A percentile compares a stretch with the other conserved stretches of the same genome.
Conservation (phyloP, 2,329 filamentous ascomycete genomes). For the Pestalotiopsis sp. region DNA sequence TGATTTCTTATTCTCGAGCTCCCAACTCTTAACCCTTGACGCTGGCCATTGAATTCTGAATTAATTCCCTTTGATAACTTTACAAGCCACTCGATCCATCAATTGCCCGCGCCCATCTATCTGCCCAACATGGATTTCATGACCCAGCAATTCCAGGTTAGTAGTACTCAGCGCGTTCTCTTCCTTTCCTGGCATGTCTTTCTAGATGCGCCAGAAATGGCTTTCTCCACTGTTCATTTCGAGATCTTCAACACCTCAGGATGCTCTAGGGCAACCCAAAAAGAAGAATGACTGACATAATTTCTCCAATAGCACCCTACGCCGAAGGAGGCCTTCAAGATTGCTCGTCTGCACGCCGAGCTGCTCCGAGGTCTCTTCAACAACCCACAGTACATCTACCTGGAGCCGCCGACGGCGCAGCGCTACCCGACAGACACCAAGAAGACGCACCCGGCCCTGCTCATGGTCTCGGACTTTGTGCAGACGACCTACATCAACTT, state of each 20-base stretch:
- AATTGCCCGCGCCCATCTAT: too few relatives aligned
- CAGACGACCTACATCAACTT: constrained; percentile 29
- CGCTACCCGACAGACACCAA: constrained; percentile 22
- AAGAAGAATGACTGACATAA: neutral
- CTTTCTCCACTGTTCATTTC: neutral
- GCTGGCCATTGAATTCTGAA: too few relatives aligned
- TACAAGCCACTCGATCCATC: neutral
- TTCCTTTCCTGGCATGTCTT: too few relatives aligned
- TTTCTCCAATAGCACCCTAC: constrained; percentile 16
- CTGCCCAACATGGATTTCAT: neutral
- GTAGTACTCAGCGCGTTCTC: too few relatives aligned
- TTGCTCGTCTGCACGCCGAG: constrained; percentile 23
- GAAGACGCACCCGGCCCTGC: constrained; percentile 21
- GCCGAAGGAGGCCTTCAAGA: constrained; percentile 24
- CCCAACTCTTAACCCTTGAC: too few relatives aligned
- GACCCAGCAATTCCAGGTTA: too few relatives aligned
- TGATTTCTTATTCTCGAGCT: neutral
- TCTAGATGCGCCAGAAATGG: too few relatives aligned
- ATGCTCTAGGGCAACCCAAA: neutral
- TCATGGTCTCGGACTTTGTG: constrained; percentile 29
- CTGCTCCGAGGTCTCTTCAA: constrained; percentile 27
- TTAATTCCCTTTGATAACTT: neutral
- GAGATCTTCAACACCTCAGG: too few relatives aligned
- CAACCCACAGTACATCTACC: constrained; percentile 26
- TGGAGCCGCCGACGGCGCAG: constrained; percentile 23